Evolutionary conservation across 73 alveolate species (phyloP).

Genomic region (Paramecium octaurelia): DNA sequence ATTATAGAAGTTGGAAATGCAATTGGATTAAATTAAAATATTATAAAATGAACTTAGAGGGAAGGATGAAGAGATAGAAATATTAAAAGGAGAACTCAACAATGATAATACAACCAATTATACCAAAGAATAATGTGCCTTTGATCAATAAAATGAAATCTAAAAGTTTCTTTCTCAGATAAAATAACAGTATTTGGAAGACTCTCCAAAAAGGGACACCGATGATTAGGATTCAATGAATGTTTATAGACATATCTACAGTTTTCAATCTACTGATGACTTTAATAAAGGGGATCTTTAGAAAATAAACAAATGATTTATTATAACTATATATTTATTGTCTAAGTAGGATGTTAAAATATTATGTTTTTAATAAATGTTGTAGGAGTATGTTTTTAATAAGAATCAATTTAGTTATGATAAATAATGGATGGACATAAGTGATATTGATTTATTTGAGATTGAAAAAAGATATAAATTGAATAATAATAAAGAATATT

Average conservation of each 20-base stretch:
- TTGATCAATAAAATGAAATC: constrained; percentile 26
- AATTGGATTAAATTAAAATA: not conserved
- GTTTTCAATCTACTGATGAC: constrained; percentile 11
- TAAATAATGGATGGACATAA: not conserved
- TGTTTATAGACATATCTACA: not conserved
- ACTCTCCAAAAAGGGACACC: not conserved
- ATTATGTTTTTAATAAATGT: not conserved
- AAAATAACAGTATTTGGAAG: not conserved
- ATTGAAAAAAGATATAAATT: not conserved
- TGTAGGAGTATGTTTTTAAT: too few relatives aligned
- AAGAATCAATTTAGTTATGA: not conserved
- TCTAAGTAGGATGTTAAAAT: not conserved
- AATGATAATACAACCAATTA: not conserved
- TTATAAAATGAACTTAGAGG: not conserved
- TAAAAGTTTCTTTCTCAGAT: not conserved
- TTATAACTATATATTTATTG: not conserved
- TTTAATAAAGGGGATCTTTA: not conserved
- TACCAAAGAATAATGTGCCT: not conserved
- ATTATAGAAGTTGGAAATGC: not conserved
- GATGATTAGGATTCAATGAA: constrained; percentile 14
- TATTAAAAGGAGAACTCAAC: not conserved
- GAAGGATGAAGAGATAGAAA: constrained; percentile 7
- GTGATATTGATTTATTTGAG: not conserved
- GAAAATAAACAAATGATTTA: not conserved
- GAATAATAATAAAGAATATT: not conserved